Percentiles rank a stretch among this genome's conserved stretches.
These are phyloP conservation scores for Meira miltonrushii DNA, from an alignment of 1,284 basidiomycete genomes.

Conservation along the genomic window DNA sequence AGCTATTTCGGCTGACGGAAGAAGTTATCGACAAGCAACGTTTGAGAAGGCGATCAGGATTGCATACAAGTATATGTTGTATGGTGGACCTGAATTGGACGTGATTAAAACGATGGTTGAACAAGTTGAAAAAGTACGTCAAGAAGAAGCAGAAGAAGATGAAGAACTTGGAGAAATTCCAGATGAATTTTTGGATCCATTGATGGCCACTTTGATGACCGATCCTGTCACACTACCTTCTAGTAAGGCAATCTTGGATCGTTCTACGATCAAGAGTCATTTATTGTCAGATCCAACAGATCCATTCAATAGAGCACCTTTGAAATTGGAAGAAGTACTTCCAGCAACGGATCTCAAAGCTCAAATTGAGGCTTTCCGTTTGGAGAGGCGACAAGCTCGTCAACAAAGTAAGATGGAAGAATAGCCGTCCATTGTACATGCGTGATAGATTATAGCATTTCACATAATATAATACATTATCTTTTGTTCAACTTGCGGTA, in stretches of 20 bases:
- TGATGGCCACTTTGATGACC: constrained; percentile 91
- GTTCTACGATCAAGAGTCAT: constrained; percentile 90
- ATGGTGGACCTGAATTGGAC: constrained; percentile 74
- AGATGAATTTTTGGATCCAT: constrained; percentile 87
- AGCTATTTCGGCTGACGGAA: constrained; percentile 84
- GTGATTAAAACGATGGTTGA: constrained; percentile 68
- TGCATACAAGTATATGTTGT: constrained; percentile 65
- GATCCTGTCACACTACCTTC: constrained; percentile 89
- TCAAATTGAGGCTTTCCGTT: constrained; percentile 39
- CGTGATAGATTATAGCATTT: no score
- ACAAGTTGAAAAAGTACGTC: constrained; percentile 78
- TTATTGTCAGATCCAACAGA: constrained; percentile 77
- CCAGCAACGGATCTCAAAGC: constrained; percentile 37
- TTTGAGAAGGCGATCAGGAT: constrained; percentile 77
- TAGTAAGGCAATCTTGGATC: constrained; percentile 74
- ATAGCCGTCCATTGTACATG: no score
- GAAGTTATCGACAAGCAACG: constrained; percentile 78
- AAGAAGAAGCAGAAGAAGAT: constrained; percentile 70
- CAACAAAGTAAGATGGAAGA: neutral
- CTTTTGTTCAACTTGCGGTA: no score
- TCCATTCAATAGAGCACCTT: constrained; percentile 54
- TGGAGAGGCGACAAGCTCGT: constrained; percentile 21
- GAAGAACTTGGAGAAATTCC: constrained; percentile 90
- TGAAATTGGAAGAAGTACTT: constrained; percentile 54
- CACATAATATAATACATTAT: no score